phyloP scores from a whole-genome alignment of 2,329 filamentous ascomycete genomes.

The Penicillium sp. region DNA sequence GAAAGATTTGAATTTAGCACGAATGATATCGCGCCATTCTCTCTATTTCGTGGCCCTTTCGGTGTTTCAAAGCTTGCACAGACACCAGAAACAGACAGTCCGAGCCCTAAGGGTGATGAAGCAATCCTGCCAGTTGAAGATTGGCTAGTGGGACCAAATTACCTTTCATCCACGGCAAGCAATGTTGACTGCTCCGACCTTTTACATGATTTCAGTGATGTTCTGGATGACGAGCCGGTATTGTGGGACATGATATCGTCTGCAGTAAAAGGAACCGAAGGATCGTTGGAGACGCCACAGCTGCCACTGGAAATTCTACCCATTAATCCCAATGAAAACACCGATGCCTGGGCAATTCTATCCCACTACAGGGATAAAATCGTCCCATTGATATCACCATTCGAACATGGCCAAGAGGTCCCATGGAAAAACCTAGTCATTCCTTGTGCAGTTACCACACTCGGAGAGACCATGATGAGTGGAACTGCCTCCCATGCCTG shows the following conservation, averaged over 20 bases:
- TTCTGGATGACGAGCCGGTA: neutral
- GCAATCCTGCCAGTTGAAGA: neutral
- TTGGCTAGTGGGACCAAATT: neutral
- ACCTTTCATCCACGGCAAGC: neutral
- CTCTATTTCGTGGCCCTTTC: slow-evolving; percentile 19
- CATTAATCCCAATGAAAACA: neutral
- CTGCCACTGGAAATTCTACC: neutral
- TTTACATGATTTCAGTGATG: neutral
- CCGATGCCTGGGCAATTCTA: slow-evolving; percentile 19
- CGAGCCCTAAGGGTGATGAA: neutral
- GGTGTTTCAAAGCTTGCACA: slow-evolving; percentile 13
- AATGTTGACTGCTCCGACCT: neutral
- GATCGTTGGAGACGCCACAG: neutral
- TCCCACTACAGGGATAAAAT: slow-evolving; percentile 23
- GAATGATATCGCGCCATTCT: neutral
- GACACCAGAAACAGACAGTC: neutral
- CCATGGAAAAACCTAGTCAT: slow-evolving; percentile 18
- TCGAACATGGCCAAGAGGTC: slow-evolving; percentile 13
- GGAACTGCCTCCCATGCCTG: slow-evolving; percentile 4
- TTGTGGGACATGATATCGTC: neutral
- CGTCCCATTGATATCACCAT: slow-evolving; percentile 17
- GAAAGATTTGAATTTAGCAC: slow-evolving; percentile 8
- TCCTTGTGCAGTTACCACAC: slow-evolving; percentile 16
- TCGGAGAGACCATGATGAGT: slow-evolving; percentile 14
- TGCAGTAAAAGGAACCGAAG: neutral